Evolutionary conservation across 352 stramenopile species (phyloP), one percentile per base, ranked within the genome.

Genomic region (Blastocystis hominis): DNA sequence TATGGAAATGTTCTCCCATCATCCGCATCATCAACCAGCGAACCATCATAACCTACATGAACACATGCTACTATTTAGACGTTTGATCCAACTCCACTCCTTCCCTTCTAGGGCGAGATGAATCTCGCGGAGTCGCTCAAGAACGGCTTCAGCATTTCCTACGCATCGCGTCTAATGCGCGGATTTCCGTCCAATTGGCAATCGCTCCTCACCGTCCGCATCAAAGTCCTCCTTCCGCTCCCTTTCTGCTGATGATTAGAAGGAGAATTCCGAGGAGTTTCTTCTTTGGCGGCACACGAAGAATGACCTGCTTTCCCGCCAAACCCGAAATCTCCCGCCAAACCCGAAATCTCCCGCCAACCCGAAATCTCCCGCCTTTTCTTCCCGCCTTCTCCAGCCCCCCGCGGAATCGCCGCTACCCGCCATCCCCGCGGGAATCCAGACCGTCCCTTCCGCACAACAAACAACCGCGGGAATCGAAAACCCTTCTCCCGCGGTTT

Each of bases 101-200:
- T 40, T 56, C 17, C 24, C 13, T 17, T 15, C 10, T 78, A 78
- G 68, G 68, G 68, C 13, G 68, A 78, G 9, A 78, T 78, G 68
- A 42, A 78, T 38, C 7, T 78, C 7, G 47, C 6, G 5, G 59
- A 56, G 68, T 61, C 30, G 9, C 0, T 78, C 30, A 13, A 56
- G 20, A 78, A 61, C 50, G 68, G 68, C n/a, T 78, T 78, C 68
- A 78, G 68, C 24, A 13, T 13, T n/a, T 10, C 36, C 0, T 78
- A 62, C 47, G 42, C 68, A 7, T 20, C 15, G 40, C 24, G 38
- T 0, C 2, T 78, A 20, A 44, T 55, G 50, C 20, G 24, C 10
- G 68, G 68, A 7, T 78, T 78, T 44, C 68, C 68, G 50, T 9
- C 15, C 15, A 30, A 78, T 20, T 78, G 68, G 68, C 17, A 50